phyloP scores from a whole-genome alignment of 2,329 filamentous ascomycete genomes.

The Tetracladium maxilliforme region DNA sequence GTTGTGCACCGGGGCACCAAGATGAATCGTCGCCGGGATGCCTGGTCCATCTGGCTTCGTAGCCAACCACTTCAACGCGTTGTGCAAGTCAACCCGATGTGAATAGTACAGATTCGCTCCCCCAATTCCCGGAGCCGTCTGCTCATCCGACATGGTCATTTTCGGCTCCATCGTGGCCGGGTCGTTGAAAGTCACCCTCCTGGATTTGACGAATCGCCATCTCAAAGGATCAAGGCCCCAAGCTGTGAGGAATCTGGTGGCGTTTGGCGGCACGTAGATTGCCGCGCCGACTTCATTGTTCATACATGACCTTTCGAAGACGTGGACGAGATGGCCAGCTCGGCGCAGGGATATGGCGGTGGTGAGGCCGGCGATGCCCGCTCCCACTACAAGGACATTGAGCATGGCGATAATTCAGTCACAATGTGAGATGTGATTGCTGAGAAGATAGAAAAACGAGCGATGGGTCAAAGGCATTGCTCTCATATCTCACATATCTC shows the following conservation, averaged over 20 bases:
- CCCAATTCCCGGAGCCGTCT: no score
- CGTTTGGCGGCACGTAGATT: conserved; percentile 22
- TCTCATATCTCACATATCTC: no score
- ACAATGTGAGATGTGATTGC: not conserved
- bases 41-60: conserved; percentile 8
- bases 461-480: conserved; percentile 1
- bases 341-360: conserved; percentile 14
- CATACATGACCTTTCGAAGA: conserved; percentile 12
- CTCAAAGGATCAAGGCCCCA: conserved; percentile 17
- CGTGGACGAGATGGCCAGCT: conserved; percentile 11
- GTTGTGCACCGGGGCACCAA: conserved; percentile 6
- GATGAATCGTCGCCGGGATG: conserved; percentile 9
- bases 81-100: conserved; percentile 26
- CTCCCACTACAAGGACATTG: conserved; percentile 13
- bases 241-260: conserved; percentile 13
- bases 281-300: conserved; percentile 25
- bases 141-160: no score
- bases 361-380: conserved; percentile 15
- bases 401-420: conserved; percentile 3
- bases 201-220: conserved; percentile 9
- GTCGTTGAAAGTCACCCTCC: no score
- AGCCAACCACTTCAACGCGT: conserved; percentile 16
- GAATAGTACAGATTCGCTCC: conserved; percentile 9
- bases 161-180: no score
- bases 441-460: not conserved